Base-by-base conservation (phyloP, 306 rosid species). In the Gastrolobium villosum region DNA sequence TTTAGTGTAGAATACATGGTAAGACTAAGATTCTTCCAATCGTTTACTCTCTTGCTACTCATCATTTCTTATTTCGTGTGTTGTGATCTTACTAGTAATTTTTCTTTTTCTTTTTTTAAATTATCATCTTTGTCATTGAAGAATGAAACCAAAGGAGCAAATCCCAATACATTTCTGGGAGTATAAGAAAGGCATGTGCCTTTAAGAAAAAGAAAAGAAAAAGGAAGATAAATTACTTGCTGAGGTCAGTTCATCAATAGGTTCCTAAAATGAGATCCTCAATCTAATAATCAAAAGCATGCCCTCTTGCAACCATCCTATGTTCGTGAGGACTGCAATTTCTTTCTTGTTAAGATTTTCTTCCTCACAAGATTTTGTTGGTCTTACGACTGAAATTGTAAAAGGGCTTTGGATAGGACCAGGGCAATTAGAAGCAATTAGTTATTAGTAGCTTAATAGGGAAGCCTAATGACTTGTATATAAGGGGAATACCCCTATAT, bases 1-100 rank as follows among this genome's bases (percentile, higher is more conserved):
- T 55, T 75, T 13, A 67, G 78, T 32, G 78, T 89, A 57, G 88
- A 85, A 55, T 91, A 80, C 77, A 85, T 84, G 88, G 99, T 92
- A 92, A 70, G 82, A 54, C 50, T 20, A 55, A 43, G 64, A 73
- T 43, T n/a, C 74, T 45, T 64, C 75, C 45, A 14, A 2, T 72
- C 49, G 46, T 43, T 52, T 48, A 20, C 50, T 15, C 26, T 31
- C 80, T 72, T 10, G 32, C 71, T 5, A 14, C 44, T 66, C 40
- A 9, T 54, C 7, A 1, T 6, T 53, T 32, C 3, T 52, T 64
- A 6, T 14, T 5, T n/a, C 35, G 37, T 28, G 2, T 75, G 74
- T 34, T 80, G 69, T 80, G 36, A 72, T 61, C 56, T 54, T 43
- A 54, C 28, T 72, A 13, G 26, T 30, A 10, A 28, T 68, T 32